Percentiles rank a stretch among this genome's conserved stretches.
These are phyloP conservation scores for Pseudocercospora musae DNA, from an alignment of 2,329 filamentous ascomycete genomes.

Conservation along the genomic window DNA sequence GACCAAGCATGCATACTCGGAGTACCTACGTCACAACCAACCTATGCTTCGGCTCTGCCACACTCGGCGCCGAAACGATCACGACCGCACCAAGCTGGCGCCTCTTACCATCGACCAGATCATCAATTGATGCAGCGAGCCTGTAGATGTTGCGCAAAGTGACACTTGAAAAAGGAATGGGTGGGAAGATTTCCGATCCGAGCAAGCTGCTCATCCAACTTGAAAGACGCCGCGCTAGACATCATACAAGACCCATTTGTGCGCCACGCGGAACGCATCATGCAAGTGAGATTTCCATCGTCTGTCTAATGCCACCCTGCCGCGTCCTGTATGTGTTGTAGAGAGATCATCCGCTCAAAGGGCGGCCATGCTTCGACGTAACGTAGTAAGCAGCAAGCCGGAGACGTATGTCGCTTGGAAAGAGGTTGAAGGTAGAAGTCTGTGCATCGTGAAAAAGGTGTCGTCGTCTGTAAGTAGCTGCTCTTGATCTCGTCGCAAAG, in stretches of 20 bases:
- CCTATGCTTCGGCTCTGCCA: not conserved
- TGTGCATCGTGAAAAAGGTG: slow-evolving; percentile 3
- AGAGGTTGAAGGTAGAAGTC: not conserved
- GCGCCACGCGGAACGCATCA: slow-evolving; percentile 12
- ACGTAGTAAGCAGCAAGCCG: not conserved
- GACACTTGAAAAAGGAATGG: not conserved
- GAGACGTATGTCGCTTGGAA: slow-evolving; percentile 3
- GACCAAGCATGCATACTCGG: not conserved
- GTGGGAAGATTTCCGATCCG: not conserved
- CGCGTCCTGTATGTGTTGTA: slow-evolving; percentile 13
- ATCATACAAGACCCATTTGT: slow-evolving; percentile 5
- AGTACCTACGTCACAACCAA: not conserved
- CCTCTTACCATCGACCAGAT: not conserved
- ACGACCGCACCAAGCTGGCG: not conserved
- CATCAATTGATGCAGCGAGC: not conserved
- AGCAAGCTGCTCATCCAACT: slow-evolving; percentile 4
- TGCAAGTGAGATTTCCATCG: slow-evolving; percentile 1
- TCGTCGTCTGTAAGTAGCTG: slow-evolving; percentile 8
- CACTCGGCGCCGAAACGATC: not conserved
- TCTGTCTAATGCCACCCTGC: slow-evolving; percentile 10
- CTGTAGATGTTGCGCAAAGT: not conserved
- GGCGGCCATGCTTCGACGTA: not conserved
- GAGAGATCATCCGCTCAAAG: not conserved
- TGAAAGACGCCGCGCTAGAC: slow-evolving; percentile 6
- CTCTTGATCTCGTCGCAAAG: slow-evolving; percentile 15